Conservation (phyloP, 129 eudicot genomes). For the Flaveria sonorensis region DNA sequence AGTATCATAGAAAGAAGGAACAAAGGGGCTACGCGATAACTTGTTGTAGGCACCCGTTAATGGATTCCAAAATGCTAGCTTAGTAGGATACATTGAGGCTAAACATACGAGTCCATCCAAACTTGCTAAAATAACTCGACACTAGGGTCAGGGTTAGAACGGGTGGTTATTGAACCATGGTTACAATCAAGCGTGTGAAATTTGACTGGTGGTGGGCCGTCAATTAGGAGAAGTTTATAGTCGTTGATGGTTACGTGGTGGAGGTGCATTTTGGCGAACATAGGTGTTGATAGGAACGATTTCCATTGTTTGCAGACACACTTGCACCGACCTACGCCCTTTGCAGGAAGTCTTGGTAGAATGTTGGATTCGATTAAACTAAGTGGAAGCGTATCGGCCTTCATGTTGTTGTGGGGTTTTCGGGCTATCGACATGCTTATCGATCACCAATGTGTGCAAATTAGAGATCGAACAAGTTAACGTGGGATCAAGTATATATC, state of each 20-base stretch:
- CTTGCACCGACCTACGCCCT: constrained; percentile 9
- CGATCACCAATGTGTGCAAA: too few species aligned
- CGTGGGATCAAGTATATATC: too few species aligned
- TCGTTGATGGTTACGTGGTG: neutral
- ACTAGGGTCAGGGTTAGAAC: neutral
- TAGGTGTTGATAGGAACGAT: constrained; percentile 3
- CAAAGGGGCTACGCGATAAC: neutral
- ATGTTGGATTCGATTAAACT: neutral
- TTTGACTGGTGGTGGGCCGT: neutral
- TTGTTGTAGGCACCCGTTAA: constrained; percentile 10
- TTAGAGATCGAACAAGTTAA: too few species aligned
- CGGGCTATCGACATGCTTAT: too few species aligned
- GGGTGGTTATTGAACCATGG: too few species aligned
- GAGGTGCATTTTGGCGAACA: constrained; percentile 4
- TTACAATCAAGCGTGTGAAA: neutral
- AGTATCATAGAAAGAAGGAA: neutral
- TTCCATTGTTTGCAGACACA: constrained; percentile 21
- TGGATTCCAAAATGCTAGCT: constrained; percentile 1
- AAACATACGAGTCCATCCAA: constrained; percentile 13
- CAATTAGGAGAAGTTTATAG: constrained; percentile 7
- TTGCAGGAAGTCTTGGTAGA: constrained; percentile 7
- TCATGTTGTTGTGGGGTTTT: neutral
- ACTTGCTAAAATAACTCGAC: neutral
- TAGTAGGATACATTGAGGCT: neutral
- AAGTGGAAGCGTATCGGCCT: neutral